These are phyloP conservation scores for Penicillium thymicola DNA, from an alignment of 2,329 filamentous ascomycete genomes.

Conservation along the genomic window DNA sequence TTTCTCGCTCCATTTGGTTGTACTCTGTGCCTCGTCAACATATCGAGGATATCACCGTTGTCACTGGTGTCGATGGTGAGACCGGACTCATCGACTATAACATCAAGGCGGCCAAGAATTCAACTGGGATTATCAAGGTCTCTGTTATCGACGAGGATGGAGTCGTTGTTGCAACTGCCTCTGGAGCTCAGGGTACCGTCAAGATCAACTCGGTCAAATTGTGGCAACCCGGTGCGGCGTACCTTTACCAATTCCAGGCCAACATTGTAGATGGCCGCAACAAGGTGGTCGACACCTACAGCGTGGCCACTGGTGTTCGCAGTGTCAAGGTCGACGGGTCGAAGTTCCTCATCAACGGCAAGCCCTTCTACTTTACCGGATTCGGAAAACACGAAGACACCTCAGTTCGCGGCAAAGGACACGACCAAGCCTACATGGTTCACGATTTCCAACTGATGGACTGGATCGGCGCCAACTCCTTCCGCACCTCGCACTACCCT, in stretches of 20 bases:
- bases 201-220: slow-evolving; percentile 17
- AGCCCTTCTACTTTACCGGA: slow-evolving; percentile 31
- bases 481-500: slow-evolving; percentile 32
- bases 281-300: slow-evolving; percentile 20
- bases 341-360: slow-evolving; percentile 28
- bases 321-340: slow-evolving; percentile 19
- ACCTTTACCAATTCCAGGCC: no score
- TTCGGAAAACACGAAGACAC: slow-evolving; percentile 32
- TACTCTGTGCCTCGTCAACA: slow-evolving; percentile 22
- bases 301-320: slow-evolving; percentile 21
- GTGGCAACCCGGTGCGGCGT: slow-evolving; percentile 18
- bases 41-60: slow-evolving; percentile 25
- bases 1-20: slow-evolving; percentile 29
- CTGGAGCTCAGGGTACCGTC: slow-evolving; percentile 10
- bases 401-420: slow-evolving; percentile 28
- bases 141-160: neutral
- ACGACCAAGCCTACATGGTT: slow-evolving; percentile 31
- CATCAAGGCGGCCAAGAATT: neutral
- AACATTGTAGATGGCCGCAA: slow-evolving; percentile 10
- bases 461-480: slow-evolving; percentile 34
- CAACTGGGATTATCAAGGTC: neutral
- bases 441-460: slow-evolving; percentile 31
- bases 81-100: slow-evolving; percentile 2
- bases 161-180: neutral
- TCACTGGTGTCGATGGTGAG: slow-evolving; percentile 16